A percentile compares a stretch with the other conserved stretches of the same genome.
Conservation (phyloP, 805 yeast genomes). For the Teunomyces gatunensis region DNA sequence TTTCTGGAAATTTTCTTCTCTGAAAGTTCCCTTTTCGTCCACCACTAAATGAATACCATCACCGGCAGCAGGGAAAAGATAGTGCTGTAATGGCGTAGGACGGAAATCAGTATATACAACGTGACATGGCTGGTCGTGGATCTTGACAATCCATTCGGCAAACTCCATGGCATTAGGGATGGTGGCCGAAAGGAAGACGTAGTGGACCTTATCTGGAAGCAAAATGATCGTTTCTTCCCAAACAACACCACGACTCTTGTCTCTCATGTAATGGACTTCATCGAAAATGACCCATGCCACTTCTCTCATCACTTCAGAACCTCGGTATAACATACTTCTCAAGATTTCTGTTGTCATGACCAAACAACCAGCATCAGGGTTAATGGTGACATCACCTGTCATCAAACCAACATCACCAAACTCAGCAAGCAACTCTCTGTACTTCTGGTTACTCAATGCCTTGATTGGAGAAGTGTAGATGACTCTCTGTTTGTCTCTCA, state of each 20-base stretch:
- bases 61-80: slow-evolving; percentile 96
- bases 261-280: slow-evolving; percentile 98
- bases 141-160: slow-evolving; percentile 97
- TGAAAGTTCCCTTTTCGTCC: slow-evolving; percentile 92
- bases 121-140: slow-evolving; percentile 95
- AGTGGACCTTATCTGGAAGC: slow-evolving; percentile 93
- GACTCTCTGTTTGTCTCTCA: slow-evolving; percentile 87
- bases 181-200: slow-evolving; percentile 92
- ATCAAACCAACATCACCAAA: slow-evolving; percentile 96
- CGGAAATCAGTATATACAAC: slow-evolving; percentile 98
- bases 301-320: slow-evolving; percentile 97
- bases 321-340: slow-evolving; percentile 94
- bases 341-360: slow-evolving; percentile 99
- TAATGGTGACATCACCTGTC: slow-evolving; percentile 99
- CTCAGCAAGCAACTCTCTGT: slow-evolving; percentile 86
- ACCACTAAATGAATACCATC: slow-evolving; percentile 97
- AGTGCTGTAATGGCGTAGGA: slow-evolving; percentile 98
- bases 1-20: slow-evolving; percentile 97
- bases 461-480: slow-evolving; percentile 95
- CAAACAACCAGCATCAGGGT: slow-evolving; percentile 96
- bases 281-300: slow-evolving; percentile 98
- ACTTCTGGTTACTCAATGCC: slow-evolving; percentile 91
- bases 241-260: slow-evolving; percentile 96
- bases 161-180: slow-evolving; percentile 98
- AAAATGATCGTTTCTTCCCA: slow-evolving; percentile 99